Evolutionary conservation across 805 yeast genomes (phyloP), one percentile per base, ranked within the genome.

Genomic region (Lipomyces mesembrius): DNA sequence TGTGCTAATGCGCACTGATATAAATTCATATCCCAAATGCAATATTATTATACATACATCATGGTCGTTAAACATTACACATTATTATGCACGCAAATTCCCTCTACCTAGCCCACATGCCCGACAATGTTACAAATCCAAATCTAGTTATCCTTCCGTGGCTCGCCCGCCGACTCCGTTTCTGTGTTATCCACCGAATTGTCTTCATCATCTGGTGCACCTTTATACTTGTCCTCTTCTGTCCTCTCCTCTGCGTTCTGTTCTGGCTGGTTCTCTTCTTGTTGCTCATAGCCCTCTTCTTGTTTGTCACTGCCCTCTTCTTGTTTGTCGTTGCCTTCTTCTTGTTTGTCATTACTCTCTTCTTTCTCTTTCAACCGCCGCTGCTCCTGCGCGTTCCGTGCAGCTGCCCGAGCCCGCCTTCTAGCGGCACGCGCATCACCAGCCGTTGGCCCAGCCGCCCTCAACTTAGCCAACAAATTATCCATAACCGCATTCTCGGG

Each of bases 371-470:
- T 43, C 49, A n/a, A 43, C 22, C 49, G 49, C 27, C 64, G 35
- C 22, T 11, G 37, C 27, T 58, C 43, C 53, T 57, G 62, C 17
- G 62, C 65, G 32, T 53, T 58, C 39, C 68, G 35, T 2, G 68
- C 68, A 12, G 62, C 62, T 3, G 88, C 81, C 12, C 43, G 43
- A 0, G 94, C 96, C 62, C 95, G 82, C 73, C 91, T 86, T 73
- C 96, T 82, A 0, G 97, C 96, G 1, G 91, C 81, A 0, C 95
- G 86, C 69, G 92, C 95, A 5, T 91, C 87, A 68, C 87, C 86
- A 17, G 72, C 61, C 32, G 87, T 79, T 11, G 95, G 90, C 0
- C 94, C 96, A 0, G 95, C 91, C 20, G 93, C 92, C 75, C 92
- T 89, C 74, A 95, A 83, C 74, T 90, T 91, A 76, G 92, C 96